Evolutionary conservation across 805 yeast species (phyloP), one percentile per base, ranked within the genome.

Genomic region (Suhomyces emberorum): DNA sequence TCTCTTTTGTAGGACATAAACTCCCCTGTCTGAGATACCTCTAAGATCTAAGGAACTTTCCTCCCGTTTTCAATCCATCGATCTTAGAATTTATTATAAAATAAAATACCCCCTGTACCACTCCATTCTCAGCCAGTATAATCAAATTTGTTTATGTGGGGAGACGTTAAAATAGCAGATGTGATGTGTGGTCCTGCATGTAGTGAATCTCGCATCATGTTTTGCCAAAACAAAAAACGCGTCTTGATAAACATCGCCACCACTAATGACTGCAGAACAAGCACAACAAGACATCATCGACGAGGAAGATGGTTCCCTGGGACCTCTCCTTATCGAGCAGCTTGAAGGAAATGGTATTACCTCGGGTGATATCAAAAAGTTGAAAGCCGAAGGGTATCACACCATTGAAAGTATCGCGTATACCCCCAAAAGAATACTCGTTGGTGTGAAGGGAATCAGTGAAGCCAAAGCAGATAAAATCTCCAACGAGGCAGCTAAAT

Each of bases 391-490:
- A 17, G 97, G 97, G 0, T 79, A 74, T 51, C 84, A 84, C 55
- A 93, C 98, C 0, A 95, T 84, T 6, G 97, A 89, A 56, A 77
- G 95, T 15, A 80, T 91, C 41, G 98, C 98, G 2, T 88, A 88
- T 53, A 87, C 96, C 4, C 95, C 97, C 14, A 83, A 85, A 54
- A 82, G 91, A 49, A 79, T 76, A 4, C 68, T 91, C 28, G 63
- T 86, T 28, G 73, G 74, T 6, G 84, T 93, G 26, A 88, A 87
- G 57, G 98, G 98, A 30, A 88, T 93, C 23, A 84, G 95, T 8
- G 98, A 93, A 55, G 91, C 91, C 35, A 93, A 93, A 57, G 97
- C 97, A 1, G 97, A 88, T 51, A 79, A 80, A 47, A 66, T 93
- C 34, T 67, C 89, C 34, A 72, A 72, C 28, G 96, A 87, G 51